Base-by-base conservation (phyloP, 2,329 filamentous ascomycete genomes). In the Monilinia fructigena region DNA sequence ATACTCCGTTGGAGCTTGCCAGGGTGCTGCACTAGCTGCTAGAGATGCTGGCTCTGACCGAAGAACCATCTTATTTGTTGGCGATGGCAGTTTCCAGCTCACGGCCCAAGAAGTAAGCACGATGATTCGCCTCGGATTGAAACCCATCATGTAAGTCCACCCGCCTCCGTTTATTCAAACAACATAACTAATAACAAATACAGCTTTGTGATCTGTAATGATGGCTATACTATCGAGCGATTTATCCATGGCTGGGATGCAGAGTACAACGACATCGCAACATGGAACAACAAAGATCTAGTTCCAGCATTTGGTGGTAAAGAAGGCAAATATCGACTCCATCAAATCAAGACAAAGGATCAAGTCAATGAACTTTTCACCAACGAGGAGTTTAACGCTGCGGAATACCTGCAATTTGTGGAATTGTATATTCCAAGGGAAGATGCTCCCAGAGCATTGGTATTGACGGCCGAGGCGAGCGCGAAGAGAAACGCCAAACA, bases 191-290 rank as follows among this genome's bases (percentile, higher is more conserved):
- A 42, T 35, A 11, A 55, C 35, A 47, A 58, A 59, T 45, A 47
- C 4, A 86, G 85, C 69, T 94, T 96, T 76, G 83, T 95, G 69
- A 89, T 96, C 71, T 92, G 90, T 82, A 96, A 96, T 76, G 86
- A 93, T 52, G 93, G 93, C 14, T 96, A 91, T 79, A 95, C 92
- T 12, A 95, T 96, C 76, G 93, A 97, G 79, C 87, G 93, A 40
- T 90, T 86, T 76, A 96, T 96, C 74, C 92, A 96, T 77, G 92
- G 92, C 63, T 89, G 89, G 86, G 82, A 93, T 11, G 90, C 86
- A 42, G 76, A 75, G 35, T 96, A 96, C 81, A 96, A 97, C 75
- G 91, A 96, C 75, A 88, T 96, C 66, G 82, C 85, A 67, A 77
- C 81, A 14, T 96, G 93, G 93, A 82, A 89, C 61, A 90, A 89